Percentiles rank a stretch among this genome's conserved stretches.
Evolutionary conservation across 2,329 filamentous ascomycete species (phyloP).

Genomic region (Phymatotrichopsis omnivora): DNA sequence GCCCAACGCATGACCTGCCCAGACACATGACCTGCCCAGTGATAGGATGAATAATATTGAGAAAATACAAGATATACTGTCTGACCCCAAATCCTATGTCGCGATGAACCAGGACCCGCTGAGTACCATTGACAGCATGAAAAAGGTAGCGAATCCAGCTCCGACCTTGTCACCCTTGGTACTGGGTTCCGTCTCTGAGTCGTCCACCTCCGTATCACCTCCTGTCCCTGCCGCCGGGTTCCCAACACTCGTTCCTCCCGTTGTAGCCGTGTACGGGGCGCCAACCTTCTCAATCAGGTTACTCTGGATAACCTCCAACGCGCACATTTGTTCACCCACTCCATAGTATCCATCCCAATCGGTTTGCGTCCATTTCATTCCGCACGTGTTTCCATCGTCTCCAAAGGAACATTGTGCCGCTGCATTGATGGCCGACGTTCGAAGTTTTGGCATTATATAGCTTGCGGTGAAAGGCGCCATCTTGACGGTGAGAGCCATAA

Average conservation of each 20-base stretch:
- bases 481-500: conserved; percentile 51
- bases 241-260: conserved; percentile 49
- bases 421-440: conserved; percentile 49
- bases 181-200: conserved; percentile 36
- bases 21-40: too few relatives aligned
- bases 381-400: conserved; percentile 48
- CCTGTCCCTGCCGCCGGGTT: conserved; percentile 35
- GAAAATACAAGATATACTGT: too few relatives aligned
- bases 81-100: too few relatives aligned
- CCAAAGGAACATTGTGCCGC: conserved; percentile 54
- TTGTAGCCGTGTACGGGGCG: conserved; percentile 38
- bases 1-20: too few relatives aligned
- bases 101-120: too few relatives aligned
- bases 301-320: conserved; percentile 53
- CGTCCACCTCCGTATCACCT: conserved; percentile 32
- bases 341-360: conserved; percentile 49
- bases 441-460: conserved; percentile 50
- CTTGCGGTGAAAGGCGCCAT: conserved; percentile 51
- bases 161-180: conserved; percentile 56
- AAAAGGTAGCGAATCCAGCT: conserved; percentile 55
- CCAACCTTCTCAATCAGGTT: conserved; percentile 45
- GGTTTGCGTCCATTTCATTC: conserved; percentile 54
- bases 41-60: too few relatives aligned
- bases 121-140: conserved; percentile 47
- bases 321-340: conserved; percentile 62